Base-by-base conservation (phyloP, 2,329 filamentous ascomycete genomes). In the Cladosporium sp. region DNA sequence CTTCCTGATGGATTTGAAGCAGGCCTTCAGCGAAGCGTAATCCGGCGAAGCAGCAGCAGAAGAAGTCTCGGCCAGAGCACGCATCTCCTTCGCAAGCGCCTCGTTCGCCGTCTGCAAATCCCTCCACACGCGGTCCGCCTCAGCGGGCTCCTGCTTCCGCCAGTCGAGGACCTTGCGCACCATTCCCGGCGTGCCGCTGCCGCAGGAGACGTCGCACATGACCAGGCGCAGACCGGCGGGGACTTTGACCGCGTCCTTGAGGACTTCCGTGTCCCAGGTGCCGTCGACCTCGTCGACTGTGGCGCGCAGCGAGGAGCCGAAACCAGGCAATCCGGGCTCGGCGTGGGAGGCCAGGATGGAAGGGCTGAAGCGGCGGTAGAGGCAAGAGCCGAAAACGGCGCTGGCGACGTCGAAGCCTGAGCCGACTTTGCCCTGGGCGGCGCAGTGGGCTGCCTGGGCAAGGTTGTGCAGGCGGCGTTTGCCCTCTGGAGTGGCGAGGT, bases 171-270 rank as follows among this genome's bases (percentile, higher is more conserved):
- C 91, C 75, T 91, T 87, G 80, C 94, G 96, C 44, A 97, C 95
- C 95, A 99, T 98, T 16, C 92, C 87, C 0, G 96, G 93, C 8
- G 94, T 98, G 81, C 96, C 87, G 58, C 90, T 94, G 35, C 95
- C 95, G 75, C 93, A 97, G 76, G 96, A 92, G 7, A 99, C 95
- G 75, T 99, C 95, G 75, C 93, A 97, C 89, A 99, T 95, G 67
- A 96, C 86, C 70, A 98, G 83, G 28, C 90, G 86, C 70, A 96
- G 81, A 0, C 91, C 92, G 0, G 78, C 73, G 0, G 94, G 93
- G 66, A 98, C 83, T 67, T 83, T 84, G 62, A 94, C 88, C 18
- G 83, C 85, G 5, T 89, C 87, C 72, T 92, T 90, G 35, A 80
- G 79, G 58, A 96, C 88, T 72, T 93, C 88, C 0, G 88, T 89